Conservation (phyloP, 1,284 basidiomycete genomes). For the Rhodotorula mucilaginosa region DNA sequence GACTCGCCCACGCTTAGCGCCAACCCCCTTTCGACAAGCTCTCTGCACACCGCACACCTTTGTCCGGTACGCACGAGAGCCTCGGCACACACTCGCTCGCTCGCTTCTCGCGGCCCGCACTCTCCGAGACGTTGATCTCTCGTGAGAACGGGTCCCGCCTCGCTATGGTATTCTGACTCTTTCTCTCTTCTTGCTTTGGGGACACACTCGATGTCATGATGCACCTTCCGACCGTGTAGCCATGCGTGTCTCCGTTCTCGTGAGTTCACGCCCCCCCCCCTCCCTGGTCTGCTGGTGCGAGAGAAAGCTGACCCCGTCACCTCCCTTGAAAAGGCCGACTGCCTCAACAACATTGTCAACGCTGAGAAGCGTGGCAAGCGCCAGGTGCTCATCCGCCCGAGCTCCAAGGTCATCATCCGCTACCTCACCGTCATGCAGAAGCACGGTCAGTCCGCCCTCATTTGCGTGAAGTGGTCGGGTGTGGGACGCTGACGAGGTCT, state of each 20-base stretch:
- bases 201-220: neutral
- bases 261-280: slow-evolving; percentile 3
- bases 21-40: slow-evolving; percentile 1
- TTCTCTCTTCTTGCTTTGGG: neutral
- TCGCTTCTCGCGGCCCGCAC: neutral
- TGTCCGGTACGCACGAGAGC: slow-evolving; percentile 13
- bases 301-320: neutral
- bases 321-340: slow-evolving; percentile 23
- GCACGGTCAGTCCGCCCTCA: slow-evolving; percentile 56
- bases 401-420: slow-evolving; percentile 93
- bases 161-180: neutral
- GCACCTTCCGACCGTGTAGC: slow-evolving; percentile 8
- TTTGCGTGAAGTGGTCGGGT: neutral
- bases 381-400: slow-evolving; percentile 91
- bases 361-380: slow-evolving; percentile 95
- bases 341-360: slow-evolving; percentile 58
- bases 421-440: slow-evolving; percentile 96
- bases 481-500: no score
- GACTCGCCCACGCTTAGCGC: neutral
- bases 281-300: neutral
- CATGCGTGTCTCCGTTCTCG: slow-evolving; percentile 45
- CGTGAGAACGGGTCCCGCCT: slow-evolving; percentile 4
- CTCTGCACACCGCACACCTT: slow-evolving; percentile 8
- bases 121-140: neutral
- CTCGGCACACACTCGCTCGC: neutral